phyloP scores from a whole-genome alignment of 306 rosid genomes.

The Rubus idaeus region DNA sequence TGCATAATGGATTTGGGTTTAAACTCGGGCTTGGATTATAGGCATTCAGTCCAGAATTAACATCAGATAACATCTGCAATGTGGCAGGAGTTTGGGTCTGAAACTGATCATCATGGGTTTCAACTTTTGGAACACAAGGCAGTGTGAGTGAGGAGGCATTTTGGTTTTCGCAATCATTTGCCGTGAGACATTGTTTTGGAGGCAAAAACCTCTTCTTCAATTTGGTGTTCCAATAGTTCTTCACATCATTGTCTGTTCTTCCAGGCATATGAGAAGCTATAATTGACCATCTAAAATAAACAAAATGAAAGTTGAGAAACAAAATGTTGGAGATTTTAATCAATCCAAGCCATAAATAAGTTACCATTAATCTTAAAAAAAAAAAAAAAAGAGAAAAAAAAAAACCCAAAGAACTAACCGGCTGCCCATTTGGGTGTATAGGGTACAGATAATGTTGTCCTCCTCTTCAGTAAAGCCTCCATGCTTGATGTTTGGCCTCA shows the following conservation, averaged over 20 bases:
- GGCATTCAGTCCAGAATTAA: conserved; percentile 20
- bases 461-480: conserved; percentile 87
- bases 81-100: conserved; percentile 24
- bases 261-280: conserved; percentile 78
- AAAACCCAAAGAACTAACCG: conserved; percentile 40
- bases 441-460: conserved; percentile 58
- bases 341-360: not conserved
- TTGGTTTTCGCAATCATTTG: conserved; percentile 12
- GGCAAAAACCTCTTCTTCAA: conserved; percentile 66
- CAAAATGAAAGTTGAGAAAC: not conserved
- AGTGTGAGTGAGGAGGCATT: conserved; percentile 15
- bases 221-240: conserved; percentile 87
- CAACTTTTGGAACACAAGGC: conserved; percentile 25
- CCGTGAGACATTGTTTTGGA: conserved; percentile 36
- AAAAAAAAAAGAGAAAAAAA: not conserved
- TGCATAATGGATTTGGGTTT: conserved; percentile 11
- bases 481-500: conserved; percentile 84
- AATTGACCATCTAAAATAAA: conserved; percentile 66
- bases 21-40: conserved; percentile 20
- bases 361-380: not conserved
- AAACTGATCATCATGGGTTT: conserved; percentile 22
- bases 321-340: not conserved
- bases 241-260: conserved; percentile 91
- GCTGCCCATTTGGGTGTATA: conserved; percentile 75
- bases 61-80: conserved; percentile 12